phyloP scores from a whole-genome alignment of 352 stramenopile genomes.

The Globisporangium nagaii region DNA sequence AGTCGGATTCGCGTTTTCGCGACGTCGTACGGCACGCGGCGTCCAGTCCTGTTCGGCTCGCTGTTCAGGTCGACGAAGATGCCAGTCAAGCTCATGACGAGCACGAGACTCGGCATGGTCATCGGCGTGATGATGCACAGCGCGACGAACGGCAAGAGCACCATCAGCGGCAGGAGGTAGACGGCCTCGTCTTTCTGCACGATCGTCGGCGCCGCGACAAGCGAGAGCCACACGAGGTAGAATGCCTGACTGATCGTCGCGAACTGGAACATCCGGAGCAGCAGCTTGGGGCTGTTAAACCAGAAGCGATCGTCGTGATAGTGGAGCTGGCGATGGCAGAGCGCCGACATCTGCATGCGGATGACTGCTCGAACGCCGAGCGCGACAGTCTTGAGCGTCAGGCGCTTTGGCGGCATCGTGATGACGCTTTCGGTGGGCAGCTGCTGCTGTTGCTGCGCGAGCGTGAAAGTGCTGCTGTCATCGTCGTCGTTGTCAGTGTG shows the following conservation, averaged over 20 bases:
- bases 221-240: conserved; percentile 82
- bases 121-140: conserved; percentile 79
- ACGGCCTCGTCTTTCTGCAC: conserved; percentile 10
- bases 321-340: conserved; percentile 80
- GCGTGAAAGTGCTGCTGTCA: not conserved
- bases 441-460: not conserved
- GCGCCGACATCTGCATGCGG: conserved; percentile 85
- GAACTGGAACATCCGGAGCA: conserved; percentile 81
- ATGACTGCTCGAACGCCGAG: conserved; percentile 63
- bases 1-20: conserved; percentile 69
- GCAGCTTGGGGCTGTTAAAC: conserved; percentile 67
- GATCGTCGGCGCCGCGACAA: conserved; percentile 56
- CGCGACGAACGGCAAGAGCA: conserved; percentile 53
- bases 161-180: conserved; percentile 55
- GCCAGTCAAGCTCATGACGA: conserved; percentile 82
- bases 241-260: conserved; percentile 83
- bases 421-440: conserved; percentile 5
- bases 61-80: conserved; percentile 83
- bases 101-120: conserved; percentile 83
- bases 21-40: conserved; percentile 25
- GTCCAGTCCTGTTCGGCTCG: conserved; percentile 8
- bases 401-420: conserved; percentile 13
- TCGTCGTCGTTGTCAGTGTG: conserved; percentile 1
- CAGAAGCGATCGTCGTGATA: conserved; percentile 80
- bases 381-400: conserved; percentile 49